Percentiles rank a stretch among this genome's conserved stretches.
Evolutionary conservation across 1,284 basidiomycete genomes (phyloP).

Genomic region (Ceratobasidium sp.): DNA sequence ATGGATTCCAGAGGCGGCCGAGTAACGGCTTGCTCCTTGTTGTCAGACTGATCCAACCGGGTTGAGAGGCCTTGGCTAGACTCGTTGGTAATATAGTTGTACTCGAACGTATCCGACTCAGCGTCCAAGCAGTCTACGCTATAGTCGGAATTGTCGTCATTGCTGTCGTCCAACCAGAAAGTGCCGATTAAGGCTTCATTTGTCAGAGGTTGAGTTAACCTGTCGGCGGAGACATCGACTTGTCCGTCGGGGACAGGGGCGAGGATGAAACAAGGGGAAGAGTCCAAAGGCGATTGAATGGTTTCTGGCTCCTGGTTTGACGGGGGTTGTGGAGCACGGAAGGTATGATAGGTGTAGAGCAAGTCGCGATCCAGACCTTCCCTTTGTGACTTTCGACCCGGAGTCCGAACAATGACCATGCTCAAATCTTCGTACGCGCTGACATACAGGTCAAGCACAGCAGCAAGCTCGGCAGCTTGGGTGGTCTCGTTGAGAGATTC

Average conservation of each 20-base stretch:
- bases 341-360: neutral
- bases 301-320: neutral
- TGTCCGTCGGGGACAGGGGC: neutral
- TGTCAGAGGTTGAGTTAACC: neutral
- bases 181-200: neutral
- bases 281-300: neutral
- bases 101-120: neutral
- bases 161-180: neutral
- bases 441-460: neutral
- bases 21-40: no score
- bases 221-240: neutral
- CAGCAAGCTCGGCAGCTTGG: neutral
- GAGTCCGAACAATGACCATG: neutral
- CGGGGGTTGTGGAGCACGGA: neutral
- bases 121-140: neutral
- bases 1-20: no score
- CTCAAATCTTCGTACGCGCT: neutral
- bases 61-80: no score
- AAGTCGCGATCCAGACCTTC: neutral
- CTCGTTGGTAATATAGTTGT: neutral
- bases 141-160: neutral
- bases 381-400: neutral
- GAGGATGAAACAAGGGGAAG: neutral
- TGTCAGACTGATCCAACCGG: no score
- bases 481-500: neutral